A percentile compares a stretch with the other conserved stretches of the same genome.
Conservation (phyloP, 441 rosid genomes). For the Erodium chrysanthum region DNA sequence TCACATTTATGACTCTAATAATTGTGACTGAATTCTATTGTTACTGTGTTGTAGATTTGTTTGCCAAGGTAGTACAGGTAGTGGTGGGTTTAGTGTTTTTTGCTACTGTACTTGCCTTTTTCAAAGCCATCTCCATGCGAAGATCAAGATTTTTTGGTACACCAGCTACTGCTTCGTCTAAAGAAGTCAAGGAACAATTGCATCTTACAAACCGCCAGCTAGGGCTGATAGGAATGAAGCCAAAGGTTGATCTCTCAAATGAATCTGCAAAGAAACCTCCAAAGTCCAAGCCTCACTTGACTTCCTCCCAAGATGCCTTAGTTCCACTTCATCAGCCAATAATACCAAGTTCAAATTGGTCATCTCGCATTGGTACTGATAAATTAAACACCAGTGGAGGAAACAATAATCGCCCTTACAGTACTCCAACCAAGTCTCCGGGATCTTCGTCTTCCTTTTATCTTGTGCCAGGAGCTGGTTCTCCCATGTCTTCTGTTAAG, state of each 20-base stretch:
- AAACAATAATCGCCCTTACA: constrained; percentile 35
- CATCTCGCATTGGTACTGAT: constrained; percentile 40
- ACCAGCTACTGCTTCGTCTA: constrained; percentile 26
- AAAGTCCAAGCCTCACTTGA: constrained; percentile 32
- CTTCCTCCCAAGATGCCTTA: constrained; percentile 50
- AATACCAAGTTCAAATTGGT: constrained; percentile 36
- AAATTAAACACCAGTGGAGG: constrained; percentile 40
- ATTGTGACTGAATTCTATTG: not conserved
- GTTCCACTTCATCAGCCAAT: constrained; percentile 69
- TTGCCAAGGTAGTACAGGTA: constrained; percentile 40
- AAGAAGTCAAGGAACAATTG: constrained; percentile 43
- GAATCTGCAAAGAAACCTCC: constrained; percentile 61
- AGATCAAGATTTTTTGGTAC: constrained; percentile 28
- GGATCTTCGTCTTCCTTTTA: constrained; percentile 57
- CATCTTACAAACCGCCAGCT: constrained; percentile 53
- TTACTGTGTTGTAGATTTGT: constrained; percentile 37
- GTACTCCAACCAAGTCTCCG: constrained; percentile 50
- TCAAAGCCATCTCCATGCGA: constrained; percentile 47
- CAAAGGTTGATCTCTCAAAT: constrained; percentile 35
- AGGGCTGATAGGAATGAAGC: constrained; percentile 62
- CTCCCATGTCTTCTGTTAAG: constrained; percentile 45
- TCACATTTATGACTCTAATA: not conserved
- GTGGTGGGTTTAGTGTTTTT: constrained; percentile 39
- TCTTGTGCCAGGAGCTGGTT: constrained; percentile 48
- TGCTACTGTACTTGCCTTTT: constrained; percentile 51